Evolutionary conservation across 2,329 filamentous ascomycete genomes (phyloP), one percentile per base, ranked within the genome.

Genomic region (Fusarium redolens): DNA sequence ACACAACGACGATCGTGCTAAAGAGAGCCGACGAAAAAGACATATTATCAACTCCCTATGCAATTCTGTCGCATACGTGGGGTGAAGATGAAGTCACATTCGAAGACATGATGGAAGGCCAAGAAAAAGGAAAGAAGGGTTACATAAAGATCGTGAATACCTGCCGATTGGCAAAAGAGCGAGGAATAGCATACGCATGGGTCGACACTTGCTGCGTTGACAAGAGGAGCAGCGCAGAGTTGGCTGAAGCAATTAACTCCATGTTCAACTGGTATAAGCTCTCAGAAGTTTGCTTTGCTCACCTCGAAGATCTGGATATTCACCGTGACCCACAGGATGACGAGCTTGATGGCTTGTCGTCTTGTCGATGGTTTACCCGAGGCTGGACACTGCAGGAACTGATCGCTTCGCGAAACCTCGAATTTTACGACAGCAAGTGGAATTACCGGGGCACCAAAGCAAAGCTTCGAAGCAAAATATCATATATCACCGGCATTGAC

Each of bases 331-430:
- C 8, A 1, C 4, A 4, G 0, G 20, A 45, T 6, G 43, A 61
- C 11, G 2, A 4, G 1, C 12, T 57, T 5, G 4, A 5, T 3
- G 50, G 12, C 1, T 17, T 66, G 7, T 13, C 28, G 3, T 7
- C 6, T 4, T 66, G 63, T 7, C 44, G 63, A 4, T 66, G 63
- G 63, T 66, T 66, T 4, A 65, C 50, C 1, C 44, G 63, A 2
- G 63, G 63, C 4, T 66, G 63, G 63, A 66, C 63, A 20, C 8
- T 66, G 7, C 63, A 66, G 10, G 63, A 66, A 17, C 14, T 66
- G 17, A 65, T 66, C 7, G 63, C 61, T 3, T n/a, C 64, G 0
- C 47, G 11, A 4, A 4, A 12, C 1, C 33, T 67, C 1, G 40
- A 51, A 5, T 67, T 67, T 18, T 67, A 61, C 3, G 54, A 67